These are phyloP conservation scores for Fraxinus baroniana DNA, from an alignment of 305 asterid species.

Conservation along the genomic window DNA sequence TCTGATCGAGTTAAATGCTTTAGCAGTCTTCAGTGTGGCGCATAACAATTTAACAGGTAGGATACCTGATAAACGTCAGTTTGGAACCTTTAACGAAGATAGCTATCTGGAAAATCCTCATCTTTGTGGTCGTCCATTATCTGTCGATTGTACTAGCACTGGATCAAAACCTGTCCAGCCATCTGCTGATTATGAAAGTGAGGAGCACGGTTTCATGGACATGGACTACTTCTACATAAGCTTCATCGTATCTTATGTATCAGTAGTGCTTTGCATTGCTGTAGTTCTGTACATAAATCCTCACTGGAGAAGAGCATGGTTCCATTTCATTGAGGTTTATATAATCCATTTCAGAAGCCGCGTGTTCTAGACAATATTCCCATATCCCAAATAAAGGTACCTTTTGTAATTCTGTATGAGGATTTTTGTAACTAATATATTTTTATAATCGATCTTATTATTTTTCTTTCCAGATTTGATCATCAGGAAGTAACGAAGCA, in stretches of 20 bases:
- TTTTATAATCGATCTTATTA: not conserved
- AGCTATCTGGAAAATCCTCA: slow-evolving; percentile 17
- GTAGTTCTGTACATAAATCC: not conserved
- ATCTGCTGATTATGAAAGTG: not conserved
- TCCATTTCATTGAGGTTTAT: not conserved
- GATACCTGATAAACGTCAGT: slow-evolving; percentile 10
- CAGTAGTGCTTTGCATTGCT: not conserved
- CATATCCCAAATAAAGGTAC: not conserved
- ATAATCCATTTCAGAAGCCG: not conserved
- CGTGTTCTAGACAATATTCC: not conserved
- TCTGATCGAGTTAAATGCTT: not conserved
- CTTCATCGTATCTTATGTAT: not conserved
- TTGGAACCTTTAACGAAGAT: slow-evolving; percentile 13
- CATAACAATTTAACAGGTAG: slow-evolving; percentile 24
- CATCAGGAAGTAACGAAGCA: not conserved
- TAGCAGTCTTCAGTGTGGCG: slow-evolving; percentile 17
- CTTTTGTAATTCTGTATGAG: not conserved
- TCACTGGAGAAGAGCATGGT: not conserved
- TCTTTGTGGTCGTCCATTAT: slow-evolving; percentile 13
- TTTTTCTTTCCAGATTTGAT: not conserved
- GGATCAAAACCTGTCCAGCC: not conserved
- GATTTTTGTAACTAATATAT: not conserved
- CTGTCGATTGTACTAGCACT: not conserved
- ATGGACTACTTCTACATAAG: not conserved
- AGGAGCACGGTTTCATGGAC: not conserved